Evolutionary conservation across 2,329 filamentous ascomycete genomes (phyloP).

Genomic region (Cladophialophora immunda): DNA sequence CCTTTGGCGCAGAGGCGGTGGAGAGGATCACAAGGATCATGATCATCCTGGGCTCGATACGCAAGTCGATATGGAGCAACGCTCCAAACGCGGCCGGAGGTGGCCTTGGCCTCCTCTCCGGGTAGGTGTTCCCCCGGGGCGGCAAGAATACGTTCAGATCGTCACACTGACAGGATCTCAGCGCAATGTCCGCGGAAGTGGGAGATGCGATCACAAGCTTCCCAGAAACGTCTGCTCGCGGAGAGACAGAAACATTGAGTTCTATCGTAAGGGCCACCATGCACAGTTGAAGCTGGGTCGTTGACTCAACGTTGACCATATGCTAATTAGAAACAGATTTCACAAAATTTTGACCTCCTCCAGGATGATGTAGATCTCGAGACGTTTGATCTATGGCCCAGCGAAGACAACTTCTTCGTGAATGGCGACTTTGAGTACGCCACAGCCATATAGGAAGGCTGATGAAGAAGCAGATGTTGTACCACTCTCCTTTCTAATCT

Average conservation of each 20-base stretch:
- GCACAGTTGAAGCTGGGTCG: background rate
- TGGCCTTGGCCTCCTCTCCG: background rate
- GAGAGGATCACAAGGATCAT: constrained; percentile 29
- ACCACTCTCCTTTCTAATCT: too few relatives aligned
- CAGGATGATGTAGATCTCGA: constrained; percentile 19
- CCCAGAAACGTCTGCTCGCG: background rate
- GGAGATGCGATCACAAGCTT: background rate
- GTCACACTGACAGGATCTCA: background rate
- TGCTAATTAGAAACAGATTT: constrained; percentile 1
- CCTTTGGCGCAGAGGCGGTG: constrained; percentile 41
- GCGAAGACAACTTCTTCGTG: background rate
- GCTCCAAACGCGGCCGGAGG: constrained; percentile 1
- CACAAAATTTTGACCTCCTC: background rate
- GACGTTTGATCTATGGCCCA: constrained; percentile 13
- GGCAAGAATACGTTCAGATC: background rate
- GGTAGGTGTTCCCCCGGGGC: background rate
- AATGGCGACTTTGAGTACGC: constrained; percentile 1
- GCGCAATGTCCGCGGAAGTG: background rate
- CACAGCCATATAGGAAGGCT: background rate
- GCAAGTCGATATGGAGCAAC: background rate
- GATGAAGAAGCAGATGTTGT: background rate
- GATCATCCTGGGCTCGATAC: constrained; percentile 11
- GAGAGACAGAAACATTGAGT: constrained; percentile 5
- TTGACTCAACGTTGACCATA: too few relatives aligned
- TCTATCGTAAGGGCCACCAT: background rate